phyloP scores from a whole-genome alignment of 2,329 filamentous ascomycete genomes.

The Penicillium sp. region DNA sequence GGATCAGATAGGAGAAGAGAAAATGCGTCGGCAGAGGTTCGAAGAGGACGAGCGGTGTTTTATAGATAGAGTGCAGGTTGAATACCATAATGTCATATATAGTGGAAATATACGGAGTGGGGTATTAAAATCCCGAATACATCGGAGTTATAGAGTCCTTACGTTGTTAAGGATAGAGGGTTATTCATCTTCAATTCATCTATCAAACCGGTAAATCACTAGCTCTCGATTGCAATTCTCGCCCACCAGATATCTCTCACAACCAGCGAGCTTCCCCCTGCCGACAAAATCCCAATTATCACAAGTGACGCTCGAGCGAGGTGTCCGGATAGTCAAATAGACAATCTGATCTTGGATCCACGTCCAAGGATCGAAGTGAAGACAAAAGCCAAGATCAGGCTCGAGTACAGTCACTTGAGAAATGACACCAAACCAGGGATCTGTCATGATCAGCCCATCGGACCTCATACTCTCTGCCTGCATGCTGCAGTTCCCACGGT shows the following conservation, averaged over 20 bases:
- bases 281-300: constrained; percentile 53
- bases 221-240: constrained; percentile 55
- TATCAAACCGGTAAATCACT: constrained; percentile 55
- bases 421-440: constrained; percentile 39
- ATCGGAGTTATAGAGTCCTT: not conserved
- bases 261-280: constrained; percentile 57
- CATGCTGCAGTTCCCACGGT: constrained; percentile 43
- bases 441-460: constrained; percentile 1
- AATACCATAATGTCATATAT: too few relatives aligned
- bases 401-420: constrained; percentile 37
- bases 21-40: too few relatives aligned
- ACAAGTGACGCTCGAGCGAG: constrained; percentile 19
- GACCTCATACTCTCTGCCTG: constrained; percentile 30
- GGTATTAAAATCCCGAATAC: not conserved
- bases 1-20: too few relatives aligned
- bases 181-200: constrained; percentile 14
- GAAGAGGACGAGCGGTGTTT: too few relatives aligned
- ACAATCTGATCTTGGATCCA: constrained; percentile 21
- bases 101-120: too few relatives aligned
- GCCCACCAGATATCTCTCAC: constrained; percentile 63
- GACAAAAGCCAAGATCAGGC: constrained; percentile 36
- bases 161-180: not conserved
- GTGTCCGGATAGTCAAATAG: constrained; percentile 34
- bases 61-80: too few relatives aligned
- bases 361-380: constrained; percentile 34